These are phyloP conservation scores for Geotrichum cucujoidarum DNA, from an alignment of 1,139 yeast genomes.

Conservation along the genomic window DNA sequence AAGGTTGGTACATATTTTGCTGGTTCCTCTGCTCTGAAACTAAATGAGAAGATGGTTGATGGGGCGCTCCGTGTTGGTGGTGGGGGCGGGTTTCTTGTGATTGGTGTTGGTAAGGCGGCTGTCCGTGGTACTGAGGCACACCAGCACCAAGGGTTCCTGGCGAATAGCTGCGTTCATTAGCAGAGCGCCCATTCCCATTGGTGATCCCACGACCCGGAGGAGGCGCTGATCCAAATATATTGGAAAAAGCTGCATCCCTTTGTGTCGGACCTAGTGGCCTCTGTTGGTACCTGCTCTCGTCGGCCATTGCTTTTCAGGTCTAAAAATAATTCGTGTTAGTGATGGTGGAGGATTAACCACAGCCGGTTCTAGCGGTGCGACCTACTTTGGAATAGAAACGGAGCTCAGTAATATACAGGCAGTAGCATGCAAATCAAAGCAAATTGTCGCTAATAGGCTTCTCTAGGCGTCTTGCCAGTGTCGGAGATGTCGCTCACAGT, in stretches of 20 bases:
- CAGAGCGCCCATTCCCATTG: background rate
- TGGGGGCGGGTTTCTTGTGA: slow-evolving; percentile 17
- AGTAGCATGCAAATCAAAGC: background rate
- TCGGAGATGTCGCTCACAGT: background rate
- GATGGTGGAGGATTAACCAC: background rate
- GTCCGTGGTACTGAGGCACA: too few relatives aligned
- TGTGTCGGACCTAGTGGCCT: slow-evolving; percentile 24
- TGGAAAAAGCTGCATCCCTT: slow-evolving; percentile 36
- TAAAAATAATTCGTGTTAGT: background rate
- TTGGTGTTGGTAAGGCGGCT: slow-evolving; percentile 23
- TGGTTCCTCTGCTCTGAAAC: too few relatives aligned
- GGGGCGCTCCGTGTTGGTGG: slow-evolving; percentile 1
- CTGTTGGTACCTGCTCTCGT: slow-evolving; percentile 12
- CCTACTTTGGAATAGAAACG: too few relatives aligned
- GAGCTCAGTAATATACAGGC: too few relatives aligned
- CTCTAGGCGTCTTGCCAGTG: background rate
- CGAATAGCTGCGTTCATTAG: background rate
- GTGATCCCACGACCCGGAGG: slow-evolving; percentile 31
- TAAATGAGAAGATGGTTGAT: too few relatives aligned
- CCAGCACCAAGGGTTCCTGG: slow-evolving; percentile 16
- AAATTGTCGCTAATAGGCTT: background rate
- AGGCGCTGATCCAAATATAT: slow-evolving; percentile 38
- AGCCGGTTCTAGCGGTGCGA: too few relatives aligned
- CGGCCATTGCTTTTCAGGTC: slow-evolving; percentile 8
- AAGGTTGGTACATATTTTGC: too few relatives aligned